Evolutionary conservation across 257 asterid species (phyloP), one percentile per base, ranked within the genome.

Genomic region (Solanum infundibuliforme): DNA sequence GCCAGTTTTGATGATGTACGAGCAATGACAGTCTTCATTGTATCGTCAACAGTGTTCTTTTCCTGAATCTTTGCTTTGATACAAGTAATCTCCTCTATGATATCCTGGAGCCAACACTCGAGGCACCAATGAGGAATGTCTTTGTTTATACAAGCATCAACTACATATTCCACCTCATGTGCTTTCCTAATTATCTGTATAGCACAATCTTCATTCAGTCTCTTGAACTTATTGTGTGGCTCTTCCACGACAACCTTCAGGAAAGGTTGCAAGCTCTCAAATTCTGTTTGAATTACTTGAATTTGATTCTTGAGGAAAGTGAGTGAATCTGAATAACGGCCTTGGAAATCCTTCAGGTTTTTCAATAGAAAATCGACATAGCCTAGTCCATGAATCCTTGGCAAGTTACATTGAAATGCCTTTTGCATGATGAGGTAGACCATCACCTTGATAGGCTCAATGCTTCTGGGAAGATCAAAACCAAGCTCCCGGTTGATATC

Each of bases 121-220:
- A 86, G 58, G 48, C 83, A 84, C 88, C 86, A 55, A 5, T 46
- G 23, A 79, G 89, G 84, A 71, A 65, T 3, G 1, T 86, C 36
- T 35, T 35, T 5, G 36, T 35, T 35, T 35, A 35, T 35, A 35
- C 36, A 35, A 35, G 36, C 36, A 84, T 36, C 35, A 73, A 89
- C 21, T 16, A 79, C 39, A 36, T 86, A 89, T 21, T 89, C 90
- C 32, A 89, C 91, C 77, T 88, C 87, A 88, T 87, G 79, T 20
- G 88, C 87, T 35, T 74, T 74, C 31, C 82, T 10, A 74, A 74
- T 74, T 27, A 74, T 35, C 12, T 35, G 48, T 8, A 8, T 34
- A 18, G 81, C 25, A 18, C 29, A 73, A 20, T 73, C 6, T 73
- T 18, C 27, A 34, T 48, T 48, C 21, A 18, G 13, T 18, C 0